A percentile compares a stretch with the other conserved stretches of the same genome.
These are phyloP conservation scores for Austroboletus festivus DNA, from an alignment of 768 basidiomycete genomes.

Conservation along the genomic window DNA sequence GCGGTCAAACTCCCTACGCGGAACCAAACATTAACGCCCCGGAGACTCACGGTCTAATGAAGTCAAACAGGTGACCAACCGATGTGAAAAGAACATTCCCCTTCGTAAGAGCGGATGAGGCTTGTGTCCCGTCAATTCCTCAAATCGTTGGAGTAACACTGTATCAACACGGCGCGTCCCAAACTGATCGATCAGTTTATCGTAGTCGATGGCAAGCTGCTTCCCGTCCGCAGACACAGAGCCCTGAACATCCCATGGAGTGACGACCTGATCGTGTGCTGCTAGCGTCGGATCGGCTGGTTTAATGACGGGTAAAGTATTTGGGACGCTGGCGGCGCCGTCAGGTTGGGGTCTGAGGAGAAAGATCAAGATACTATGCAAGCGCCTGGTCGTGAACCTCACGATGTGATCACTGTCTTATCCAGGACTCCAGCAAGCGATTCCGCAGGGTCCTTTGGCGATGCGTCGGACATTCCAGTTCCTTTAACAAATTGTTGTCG, in stretches of 20 bases:
- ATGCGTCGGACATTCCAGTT: conserved; percentile 20
- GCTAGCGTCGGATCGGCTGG: conserved; percentile 28
- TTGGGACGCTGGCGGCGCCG: background rate
- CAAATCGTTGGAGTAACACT: conserved; percentile 82
- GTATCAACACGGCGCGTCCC: conserved; percentile 81
- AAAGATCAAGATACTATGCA: background rate
- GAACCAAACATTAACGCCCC: no score
- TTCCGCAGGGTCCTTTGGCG: conserved; percentile 28
- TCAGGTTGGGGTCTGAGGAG: conserved; percentile 14
- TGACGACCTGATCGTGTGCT: conserved; percentile 77
- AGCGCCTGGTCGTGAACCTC: conserved; percentile 10
- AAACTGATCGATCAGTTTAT: conserved; percentile 91
- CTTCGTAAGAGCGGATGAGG: conserved; percentile 88
- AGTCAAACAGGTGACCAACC: no score
- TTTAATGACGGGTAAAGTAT: conserved; percentile 29
- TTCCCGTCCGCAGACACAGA: conserved; percentile 84
- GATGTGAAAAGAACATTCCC: conserved; percentile 97
- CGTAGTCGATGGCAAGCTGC: conserved; percentile 93
- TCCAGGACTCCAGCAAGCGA: conserved; percentile 26
- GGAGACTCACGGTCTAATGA: no score
- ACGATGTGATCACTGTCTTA: conserved; percentile 31
- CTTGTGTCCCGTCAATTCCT: conserved; percentile 80
- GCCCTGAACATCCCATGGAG: conserved; percentile 98
- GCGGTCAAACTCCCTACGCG: conserved; percentile 86
- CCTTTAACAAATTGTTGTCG: background rate